Conservation (phyloP, 768 basidiomycete genomes). For the Kockovaella imperatae region DNA sequence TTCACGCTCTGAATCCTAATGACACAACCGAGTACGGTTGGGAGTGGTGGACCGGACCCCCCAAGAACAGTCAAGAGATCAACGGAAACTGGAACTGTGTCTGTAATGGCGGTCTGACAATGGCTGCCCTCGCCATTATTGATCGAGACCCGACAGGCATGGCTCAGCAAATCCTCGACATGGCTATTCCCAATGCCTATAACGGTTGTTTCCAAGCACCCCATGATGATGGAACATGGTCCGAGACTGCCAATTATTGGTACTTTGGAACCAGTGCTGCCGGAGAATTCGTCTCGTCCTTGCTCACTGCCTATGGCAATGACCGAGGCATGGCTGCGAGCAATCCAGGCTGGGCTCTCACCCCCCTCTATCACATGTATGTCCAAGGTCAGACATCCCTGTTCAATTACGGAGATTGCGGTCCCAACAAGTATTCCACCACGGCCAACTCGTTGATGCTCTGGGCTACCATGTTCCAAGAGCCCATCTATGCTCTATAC, state of each 20-base stretch:
- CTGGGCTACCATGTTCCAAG: conserved; percentile 61
- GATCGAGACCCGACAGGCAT: conserved; percentile 63
- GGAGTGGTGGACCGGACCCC: conserved; percentile 65
- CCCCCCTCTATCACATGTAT: conserved; percentile 85
- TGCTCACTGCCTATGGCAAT: conserved; percentile 78
- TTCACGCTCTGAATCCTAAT: conserved; percentile 49
- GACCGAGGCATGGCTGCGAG: conserved; percentile 61
- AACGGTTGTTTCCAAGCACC: conserved; percentile 59
- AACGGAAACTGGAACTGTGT: conserved; percentile 96
- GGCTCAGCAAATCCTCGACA: conserved; percentile 59
- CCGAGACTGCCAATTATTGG: conserved; percentile 71
- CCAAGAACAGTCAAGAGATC: conserved; percentile 32
- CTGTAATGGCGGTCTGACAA: conserved; percentile 79
- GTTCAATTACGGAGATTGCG: conserved; percentile 57
- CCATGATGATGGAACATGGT: conserved; percentile 74
- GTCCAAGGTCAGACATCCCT: conserved; percentile 68
- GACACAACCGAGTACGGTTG: conserved; percentile 40
- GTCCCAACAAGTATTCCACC: conserved; percentile 88
- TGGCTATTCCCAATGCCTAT: conserved; percentile 66
- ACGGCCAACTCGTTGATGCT: conserved; percentile 84
- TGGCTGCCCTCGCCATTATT: conserved; percentile 83
- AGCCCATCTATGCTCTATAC: conserved; percentile 70
- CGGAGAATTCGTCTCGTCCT: conserved; percentile 77
- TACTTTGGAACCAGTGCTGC: conserved; percentile 80
- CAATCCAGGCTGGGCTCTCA: conserved; percentile 65